A percentile compares a stretch with the other conserved stretches of the same genome.
phyloP scores from a whole-genome alignment of 306 rosid genomes.

The Sphenostylis stenocarpa region DNA sequence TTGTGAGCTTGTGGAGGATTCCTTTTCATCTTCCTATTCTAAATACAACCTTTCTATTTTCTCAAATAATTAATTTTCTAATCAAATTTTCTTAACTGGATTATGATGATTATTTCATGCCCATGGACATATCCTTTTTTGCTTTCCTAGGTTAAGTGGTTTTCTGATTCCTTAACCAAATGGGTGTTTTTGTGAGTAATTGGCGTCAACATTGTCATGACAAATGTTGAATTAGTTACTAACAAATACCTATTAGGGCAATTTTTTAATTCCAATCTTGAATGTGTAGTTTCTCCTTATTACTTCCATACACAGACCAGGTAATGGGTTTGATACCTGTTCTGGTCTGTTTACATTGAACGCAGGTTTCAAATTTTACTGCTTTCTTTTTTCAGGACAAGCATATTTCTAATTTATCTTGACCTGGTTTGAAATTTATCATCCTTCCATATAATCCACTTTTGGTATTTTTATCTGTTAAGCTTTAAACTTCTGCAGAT shows the following conservation, averaged over 20 bases:
- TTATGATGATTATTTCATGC: not conserved
- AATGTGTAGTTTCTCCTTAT: not conserved
- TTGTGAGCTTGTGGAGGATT: too few relatives aligned
- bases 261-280: not conserved
- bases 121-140: not conserved
- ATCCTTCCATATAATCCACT: not conserved
- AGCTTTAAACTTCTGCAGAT: conserved; percentile 48
- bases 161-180: not conserved
- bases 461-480: not conserved
- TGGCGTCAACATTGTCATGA: not conserved
- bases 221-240: too few relatives aligned
- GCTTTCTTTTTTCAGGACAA: not conserved
- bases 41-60: too few relatives aligned
- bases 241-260: not conserved
- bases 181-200: not conserved
- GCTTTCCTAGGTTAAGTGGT: not conserved
- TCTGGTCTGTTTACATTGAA: not conserved
- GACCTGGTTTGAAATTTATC: conserved; percentile 1
- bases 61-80: not conserved
- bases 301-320: not conserved
- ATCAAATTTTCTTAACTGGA: not conserved
- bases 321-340: not conserved
- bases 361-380: not conserved
- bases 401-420: conserved; percentile 14
- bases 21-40: too few relatives aligned